A percentile compares a stretch with the other conserved stretches of the same genome.
Evolutionary conservation across 2,329 filamentous ascomycete genomes (phyloP).

Genomic region (Xylaria sp.): DNA sequence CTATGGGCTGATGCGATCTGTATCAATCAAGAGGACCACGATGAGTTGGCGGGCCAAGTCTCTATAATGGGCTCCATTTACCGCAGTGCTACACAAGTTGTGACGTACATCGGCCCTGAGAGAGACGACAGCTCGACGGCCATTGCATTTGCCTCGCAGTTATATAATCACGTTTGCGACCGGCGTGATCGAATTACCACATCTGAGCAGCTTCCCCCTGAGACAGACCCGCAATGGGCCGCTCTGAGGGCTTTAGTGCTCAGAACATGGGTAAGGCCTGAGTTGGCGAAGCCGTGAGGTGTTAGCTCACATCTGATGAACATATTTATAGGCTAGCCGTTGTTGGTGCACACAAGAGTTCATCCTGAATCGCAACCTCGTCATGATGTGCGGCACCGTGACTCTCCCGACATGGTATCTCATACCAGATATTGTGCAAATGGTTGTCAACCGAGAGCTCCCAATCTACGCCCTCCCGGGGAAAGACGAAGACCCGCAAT

Average conservation of each 20-base stretch:
- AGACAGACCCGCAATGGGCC: not conserved
- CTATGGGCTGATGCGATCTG: not conserved
- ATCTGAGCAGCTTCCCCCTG: not conserved
- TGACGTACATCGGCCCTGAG: not conserved
- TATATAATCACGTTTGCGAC: not conserved
- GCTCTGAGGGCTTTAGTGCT: not conserved
- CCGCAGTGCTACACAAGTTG: not conserved
- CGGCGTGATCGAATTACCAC: not conserved
- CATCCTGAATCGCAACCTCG: not conserved
- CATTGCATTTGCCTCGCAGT: not conserved
- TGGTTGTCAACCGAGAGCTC: not conserved
- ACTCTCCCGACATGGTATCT: not conserved
- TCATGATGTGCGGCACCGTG: not conserved
- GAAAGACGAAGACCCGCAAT: not conserved
- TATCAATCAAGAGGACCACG: not conserved
- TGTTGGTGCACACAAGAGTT: not conserved
- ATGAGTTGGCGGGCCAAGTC: not conserved
- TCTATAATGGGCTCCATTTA: slow-evolving; percentile 1
- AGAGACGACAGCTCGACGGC: not conserved
- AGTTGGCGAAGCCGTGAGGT: not conserved
- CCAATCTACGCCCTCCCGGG: not conserved
- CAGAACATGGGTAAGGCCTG: not conserved
- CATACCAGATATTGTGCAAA: not conserved
- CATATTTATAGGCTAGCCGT: not conserved
- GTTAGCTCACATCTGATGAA: not conserved